Evolutionary conservation across 768 basidiomycete genomes (phyloP).

Genomic region (Filobasidium floriforme): DNA sequence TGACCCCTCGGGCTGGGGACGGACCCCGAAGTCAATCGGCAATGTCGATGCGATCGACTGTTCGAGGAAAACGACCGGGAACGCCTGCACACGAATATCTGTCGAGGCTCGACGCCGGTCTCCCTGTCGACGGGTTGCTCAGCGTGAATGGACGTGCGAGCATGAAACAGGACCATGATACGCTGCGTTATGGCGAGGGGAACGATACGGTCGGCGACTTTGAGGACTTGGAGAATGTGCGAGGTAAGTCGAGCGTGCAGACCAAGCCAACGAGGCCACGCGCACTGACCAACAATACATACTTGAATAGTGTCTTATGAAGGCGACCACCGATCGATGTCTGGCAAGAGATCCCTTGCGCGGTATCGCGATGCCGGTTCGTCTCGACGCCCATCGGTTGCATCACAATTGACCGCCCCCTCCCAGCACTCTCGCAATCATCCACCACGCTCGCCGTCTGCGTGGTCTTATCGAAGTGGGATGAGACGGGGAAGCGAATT

Average conservation of each 20-base stretch:
- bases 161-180: slow-evolving; percentile 52
- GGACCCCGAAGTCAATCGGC: slow-evolving; percentile 73
- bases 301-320: slow-evolving; percentile 37
- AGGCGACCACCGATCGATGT: slow-evolving; percentile 29
- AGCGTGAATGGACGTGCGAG: slow-evolving; percentile 45
- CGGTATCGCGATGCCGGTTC: background rate
- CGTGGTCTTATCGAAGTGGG: slow-evolving; percentile 6
- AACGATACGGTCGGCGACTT: slow-evolving; percentile 62
- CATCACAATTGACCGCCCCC: background rate
- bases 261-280: background rate
- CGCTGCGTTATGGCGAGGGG: slow-evolving; percentile 48
- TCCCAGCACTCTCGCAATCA: background rate
- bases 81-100: slow-evolving; percentile 89
- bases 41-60: slow-evolving; percentile 56
- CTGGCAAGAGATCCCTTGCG: background rate
- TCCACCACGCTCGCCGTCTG: background rate
- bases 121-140: slow-evolving; percentile 32
- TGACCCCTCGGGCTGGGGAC: slow-evolving; percentile 54
- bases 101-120: slow-evolving; percentile 50
- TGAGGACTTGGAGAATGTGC: slow-evolving; percentile 90
- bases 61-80: slow-evolving; percentile 76
- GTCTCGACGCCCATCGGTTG: background rate
- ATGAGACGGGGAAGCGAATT: background rate
- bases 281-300: background rate
- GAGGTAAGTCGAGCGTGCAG: slow-evolving; percentile 48